Percentiles rank a stretch among this genome's conserved stretches.
phyloP scores from a whole-genome alignment of 495 filamentous ascomycete species.

The Daldinia grandis region DNA sequence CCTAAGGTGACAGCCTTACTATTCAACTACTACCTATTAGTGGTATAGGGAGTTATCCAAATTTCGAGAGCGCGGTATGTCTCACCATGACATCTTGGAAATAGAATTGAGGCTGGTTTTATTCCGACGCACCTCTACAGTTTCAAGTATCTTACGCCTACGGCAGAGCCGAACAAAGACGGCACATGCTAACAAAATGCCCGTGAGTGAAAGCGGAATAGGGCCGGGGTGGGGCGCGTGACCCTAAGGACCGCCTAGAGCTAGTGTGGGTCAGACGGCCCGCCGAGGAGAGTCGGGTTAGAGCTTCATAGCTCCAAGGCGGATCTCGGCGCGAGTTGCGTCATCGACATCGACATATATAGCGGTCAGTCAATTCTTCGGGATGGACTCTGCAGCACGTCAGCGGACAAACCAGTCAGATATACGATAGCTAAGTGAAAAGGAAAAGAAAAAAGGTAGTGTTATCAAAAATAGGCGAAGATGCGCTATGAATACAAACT shows the following conservation, averaged over 20 bases:
- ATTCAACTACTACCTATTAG: background rate
- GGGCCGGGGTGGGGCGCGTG: background rate
- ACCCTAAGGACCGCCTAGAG: conserved; percentile 1
- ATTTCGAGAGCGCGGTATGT: background rate
- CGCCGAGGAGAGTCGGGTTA: conserved; percentile 38
- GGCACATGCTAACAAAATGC: background rate
- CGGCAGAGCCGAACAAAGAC: background rate
- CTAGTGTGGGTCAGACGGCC: conserved; percentile 38
- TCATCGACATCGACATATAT: conserved; percentile 24
- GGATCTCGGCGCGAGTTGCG: conserved; percentile 34
- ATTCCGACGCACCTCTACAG: background rate
- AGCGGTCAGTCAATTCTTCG: background rate
- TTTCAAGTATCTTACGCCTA: background rate
- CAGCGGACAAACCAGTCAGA: background rate
- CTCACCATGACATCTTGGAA: background rate
- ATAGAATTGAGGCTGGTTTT: background rate
- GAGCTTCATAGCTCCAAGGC: conserved; percentile 17
- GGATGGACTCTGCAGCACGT: conserved; percentile 7
- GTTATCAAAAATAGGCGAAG: conserved; percentile 16
- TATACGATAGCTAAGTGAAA: background rate
- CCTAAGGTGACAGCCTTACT: conserved; percentile 11
- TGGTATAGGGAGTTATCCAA: background rate
- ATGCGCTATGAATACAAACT: conserved; percentile 3
- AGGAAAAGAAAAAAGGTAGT: conserved; percentile 1
- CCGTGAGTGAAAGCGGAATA: conserved; percentile 7